Base-by-base conservation (phyloP, 2,329 filamentous ascomycete species). In the Hymenoscyphus fructigenus region DNA sequence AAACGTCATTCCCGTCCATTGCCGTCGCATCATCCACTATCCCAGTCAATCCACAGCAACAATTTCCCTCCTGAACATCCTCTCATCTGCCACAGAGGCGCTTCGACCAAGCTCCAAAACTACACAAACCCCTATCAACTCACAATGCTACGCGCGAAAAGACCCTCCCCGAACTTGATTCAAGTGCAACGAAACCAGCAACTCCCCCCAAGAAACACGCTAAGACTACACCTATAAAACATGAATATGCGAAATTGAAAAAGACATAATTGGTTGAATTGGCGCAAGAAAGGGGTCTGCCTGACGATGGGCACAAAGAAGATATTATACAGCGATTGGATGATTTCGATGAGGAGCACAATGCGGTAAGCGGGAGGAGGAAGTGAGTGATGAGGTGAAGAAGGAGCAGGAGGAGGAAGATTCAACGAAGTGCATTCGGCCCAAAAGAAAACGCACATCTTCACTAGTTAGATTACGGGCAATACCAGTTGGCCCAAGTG, bases 1-100 rank as follows among this genome's bases (percentile, higher is more conserved):
- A 12, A 12, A 38, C 34, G 34, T 38, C 4, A 50, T 23, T 20
- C 12, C n/a, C 20, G 5, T n/a, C n/a, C n/a, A n/a, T n/a, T n/a
- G n/a, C n/a, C 14, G 20, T 50, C 20, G 44, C 44, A 50, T 6
- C 14, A n/a, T 44, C n/a, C 44, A 23, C 44, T 20, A 50, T 50
- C 26, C 20, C 4, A 28, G 9, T 26, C 38, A n/a, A 44, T 17
- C 15, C 36, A n/a, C 53, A 29, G 23, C 86, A 88, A 23, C 77
- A 75, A 6, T 12, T 26, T 50, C 20, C 5, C 41, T 20, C n/a
- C 6, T 10, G 15, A 17, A 20, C 5, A n/a, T 9, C 17, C n/a
- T 12, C 47, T 3, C 47, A 53, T 23, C 20, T 53, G 47, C 9
- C 47, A 50, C 12, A 20, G 1, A 5, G 10, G 20, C 5, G 7